Evolutionary conservation across 2,329 filamentous ascomycete genomes (phyloP), one percentile per base, ranked within the genome.

Genomic region (Nemania serpens): DNA sequence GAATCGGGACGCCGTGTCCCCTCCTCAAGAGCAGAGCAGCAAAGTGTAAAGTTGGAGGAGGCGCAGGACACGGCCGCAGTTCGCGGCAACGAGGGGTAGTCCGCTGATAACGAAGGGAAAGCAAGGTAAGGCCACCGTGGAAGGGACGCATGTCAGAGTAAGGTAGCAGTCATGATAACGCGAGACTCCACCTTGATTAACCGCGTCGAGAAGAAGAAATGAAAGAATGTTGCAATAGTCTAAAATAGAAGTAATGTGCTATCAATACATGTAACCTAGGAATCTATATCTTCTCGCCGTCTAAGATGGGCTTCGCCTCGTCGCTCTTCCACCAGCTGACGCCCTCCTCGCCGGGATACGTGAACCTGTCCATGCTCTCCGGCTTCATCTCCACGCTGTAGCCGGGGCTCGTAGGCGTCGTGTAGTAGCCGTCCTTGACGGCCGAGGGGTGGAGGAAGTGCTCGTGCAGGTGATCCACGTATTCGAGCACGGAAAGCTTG

Each of bases 361-460:
- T 83, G 73, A 83, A 97, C 68, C 76, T 77, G 66, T 93, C 90
- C 91, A 96, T 95, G 75, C 91, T 95, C 67, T 88, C 90, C 3
- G 87, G 78, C 84, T 91, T 94, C 92, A 97, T 96, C 85, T 97
- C 91, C 2, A 97, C 93, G 72, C 90, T 93, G 76, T 97, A 97
- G 0, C 93, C 93, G 0, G 93, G 83, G 73, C 92, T 88, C 65
- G 79, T 88, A 0, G 93, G 93, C 1, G 93, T 97, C 67, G 90
- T 89, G 78, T 96, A 96, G 77, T 92, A 95, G 3, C 93, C 93
- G 67, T 93, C 88, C 77, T 88, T 87, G 70, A 97, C 91, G 58
- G 88, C 84, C 2, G 87, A 84, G 1, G 93, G 93, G 75, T 96
- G 84, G 72, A 91, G 80, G 75, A 97, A 97, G 78, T 97, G 93